Conservation (phyloP, 305 asterid species). For the Fraxinus albicans region DNA sequence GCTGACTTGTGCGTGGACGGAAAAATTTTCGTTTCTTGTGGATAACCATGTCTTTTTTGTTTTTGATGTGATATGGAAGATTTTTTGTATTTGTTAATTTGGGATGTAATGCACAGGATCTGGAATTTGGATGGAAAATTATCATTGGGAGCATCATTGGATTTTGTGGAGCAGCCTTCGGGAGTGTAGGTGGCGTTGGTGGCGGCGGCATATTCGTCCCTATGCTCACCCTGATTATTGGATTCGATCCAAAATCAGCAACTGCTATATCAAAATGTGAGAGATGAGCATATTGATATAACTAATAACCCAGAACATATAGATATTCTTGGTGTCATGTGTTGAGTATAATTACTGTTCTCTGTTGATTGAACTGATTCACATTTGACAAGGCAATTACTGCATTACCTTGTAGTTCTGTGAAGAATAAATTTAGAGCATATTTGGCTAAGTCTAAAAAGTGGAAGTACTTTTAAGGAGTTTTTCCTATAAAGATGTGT, state of each 20-base stretch:
- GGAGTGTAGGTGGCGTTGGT: slow-evolving; percentile 99
- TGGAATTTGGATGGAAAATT: slow-evolving; percentile 76
- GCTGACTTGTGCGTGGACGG: background rate
- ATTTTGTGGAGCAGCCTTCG: slow-evolving; percentile 95
- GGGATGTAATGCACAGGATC: slow-evolving; percentile 50
- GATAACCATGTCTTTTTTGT: background rate
- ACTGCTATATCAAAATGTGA: slow-evolving; percentile 97
- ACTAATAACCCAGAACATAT: background rate
- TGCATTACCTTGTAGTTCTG: background rate
- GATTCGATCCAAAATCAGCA: slow-evolving; percentile 90
- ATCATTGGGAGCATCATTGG: slow-evolving; percentile 77
- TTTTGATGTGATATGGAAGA: background rate
- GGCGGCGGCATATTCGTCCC: slow-evolving; percentile 97
- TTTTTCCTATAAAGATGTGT: background rate
- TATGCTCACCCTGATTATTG: slow-evolving; percentile 84
- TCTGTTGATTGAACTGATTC: slow-evolving; percentile 3
- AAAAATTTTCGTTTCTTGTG: background rate
- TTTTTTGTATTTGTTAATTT: background rate
- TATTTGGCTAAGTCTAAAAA: background rate
- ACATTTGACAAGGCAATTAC: background rate
- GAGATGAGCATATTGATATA: slow-evolving; percentile 21
- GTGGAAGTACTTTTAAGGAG: background rate
- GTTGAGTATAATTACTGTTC: background rate
- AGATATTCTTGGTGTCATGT: background rate
- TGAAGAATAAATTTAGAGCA: background rate